Evolutionary conservation across 139 green algal species (phyloP).

Genomic region (Auxenochlorella pyrenoidosa): DNA sequence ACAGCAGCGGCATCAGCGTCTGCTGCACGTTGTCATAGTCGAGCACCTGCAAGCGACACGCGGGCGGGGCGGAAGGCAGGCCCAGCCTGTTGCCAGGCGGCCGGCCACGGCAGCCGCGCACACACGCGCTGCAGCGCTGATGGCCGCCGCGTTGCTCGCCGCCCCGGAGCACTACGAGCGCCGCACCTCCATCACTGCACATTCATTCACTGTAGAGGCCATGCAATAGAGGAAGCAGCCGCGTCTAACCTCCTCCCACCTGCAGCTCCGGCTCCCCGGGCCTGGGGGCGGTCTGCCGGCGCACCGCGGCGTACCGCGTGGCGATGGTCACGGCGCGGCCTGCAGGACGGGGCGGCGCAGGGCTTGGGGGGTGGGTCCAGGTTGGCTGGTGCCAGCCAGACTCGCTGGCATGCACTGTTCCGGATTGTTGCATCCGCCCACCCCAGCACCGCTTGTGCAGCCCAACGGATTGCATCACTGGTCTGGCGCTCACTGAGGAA

Average conservation of each 20-base stretch:
- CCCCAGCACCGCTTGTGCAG: neutral
- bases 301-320: conserved; percentile 84
- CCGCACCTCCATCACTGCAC: too few relatives aligned
- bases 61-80: neutral
- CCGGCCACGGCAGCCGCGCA: too few relatives aligned
- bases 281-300: conserved; percentile 80
- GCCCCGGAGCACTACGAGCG: too few relatives aligned
- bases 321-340: conserved; percentile 87
- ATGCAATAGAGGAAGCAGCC: too few relatives aligned
- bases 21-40: conserved; percentile 93
- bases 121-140: too few relatives aligned
- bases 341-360: neutral
- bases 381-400: too few relatives aligned
- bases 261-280: conserved; percentile 76
- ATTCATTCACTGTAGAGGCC: too few relatives aligned
- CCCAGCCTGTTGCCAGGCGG: neutral
- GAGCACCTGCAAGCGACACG: conserved; percentile 75
- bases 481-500: conserved; percentile 53
- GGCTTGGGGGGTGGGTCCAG: neutral
- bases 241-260: too few relatives aligned
- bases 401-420: neutral
- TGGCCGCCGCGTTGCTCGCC: too few relatives aligned
- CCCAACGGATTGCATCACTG: neutral
- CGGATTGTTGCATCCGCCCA: neutral
- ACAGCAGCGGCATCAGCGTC: conserved; percentile 87